Evolutionary conservation across 129 eudicot species (phyloP).

Genomic region (Helianthus tuberosus): DNA sequence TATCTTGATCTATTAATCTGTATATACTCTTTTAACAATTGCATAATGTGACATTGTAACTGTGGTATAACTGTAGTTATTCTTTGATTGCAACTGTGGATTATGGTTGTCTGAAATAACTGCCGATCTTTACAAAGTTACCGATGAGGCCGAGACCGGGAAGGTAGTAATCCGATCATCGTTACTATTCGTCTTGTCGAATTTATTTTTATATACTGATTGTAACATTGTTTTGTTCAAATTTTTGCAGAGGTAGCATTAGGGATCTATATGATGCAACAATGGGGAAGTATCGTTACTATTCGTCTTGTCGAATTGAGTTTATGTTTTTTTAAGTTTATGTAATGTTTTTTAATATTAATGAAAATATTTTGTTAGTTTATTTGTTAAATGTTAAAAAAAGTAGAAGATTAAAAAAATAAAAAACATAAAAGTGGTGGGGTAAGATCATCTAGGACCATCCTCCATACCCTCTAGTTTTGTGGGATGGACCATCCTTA

Average conservation of each 20-base stretch:
- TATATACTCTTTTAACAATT: background rate
- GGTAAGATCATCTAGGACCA: too few relatives aligned
- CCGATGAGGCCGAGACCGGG: slow-evolving; percentile 40
- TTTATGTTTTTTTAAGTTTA: too few relatives aligned
- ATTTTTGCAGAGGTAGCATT: slow-evolving; percentile 41
- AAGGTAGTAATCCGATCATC: slow-evolving; percentile 35
- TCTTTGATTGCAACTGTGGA: slow-evolving; percentile 53
- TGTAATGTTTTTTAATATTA: too few relatives aligned
- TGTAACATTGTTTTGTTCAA: background rate
- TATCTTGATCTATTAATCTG: slow-evolving; percentile 5
- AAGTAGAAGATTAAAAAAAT: too few relatives aligned
- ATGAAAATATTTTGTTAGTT: too few relatives aligned
- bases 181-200: background rate
- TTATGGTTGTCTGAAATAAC: slow-evolving; percentile 66
- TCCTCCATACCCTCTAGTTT: too few relatives aligned
- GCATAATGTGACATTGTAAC: slow-evolving; percentile 5
- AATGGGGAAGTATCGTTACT: slow-evolving; percentile 29
- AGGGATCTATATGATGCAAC: slow-evolving; percentile 20
- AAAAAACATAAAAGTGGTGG: too few relatives aligned
- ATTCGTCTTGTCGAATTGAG: too few relatives aligned
- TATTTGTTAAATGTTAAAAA: too few relatives aligned
- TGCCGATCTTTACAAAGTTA: slow-evolving; percentile 75
- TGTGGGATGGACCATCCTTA: too few relatives aligned
- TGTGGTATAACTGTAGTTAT: slow-evolving; percentile 11
- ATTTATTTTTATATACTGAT: background rate